A percentile compares a stretch with the other conserved stretches of the same genome.
Evolutionary conservation across 78 protist genomes (phyloP).

Genomic region (Neovahlkampfia damariscottae): DNA sequence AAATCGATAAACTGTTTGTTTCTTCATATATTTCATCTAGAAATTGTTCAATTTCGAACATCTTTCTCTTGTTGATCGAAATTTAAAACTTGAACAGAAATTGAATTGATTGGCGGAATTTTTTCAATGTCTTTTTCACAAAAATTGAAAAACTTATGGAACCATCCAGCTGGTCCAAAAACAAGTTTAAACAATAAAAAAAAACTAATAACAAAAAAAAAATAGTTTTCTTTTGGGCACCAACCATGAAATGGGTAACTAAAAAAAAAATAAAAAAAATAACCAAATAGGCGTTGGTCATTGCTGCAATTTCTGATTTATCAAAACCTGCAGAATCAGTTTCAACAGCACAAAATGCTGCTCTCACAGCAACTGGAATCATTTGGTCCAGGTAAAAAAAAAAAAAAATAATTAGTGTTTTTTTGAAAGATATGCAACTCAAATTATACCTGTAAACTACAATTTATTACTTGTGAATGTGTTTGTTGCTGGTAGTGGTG

Average conservation of each 20-base stretch:
- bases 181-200: no score
- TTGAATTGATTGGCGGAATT: no score
- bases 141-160: background rate
- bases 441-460: background rate
- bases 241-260: background rate
- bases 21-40: no score
- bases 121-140: no score
- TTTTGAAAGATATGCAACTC: slow-evolving; percentile 4
- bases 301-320: background rate
- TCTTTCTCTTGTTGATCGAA: no score
- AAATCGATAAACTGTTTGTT: no score
- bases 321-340: background rate
- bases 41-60: no score
- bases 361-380: background rate
- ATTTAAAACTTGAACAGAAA: no score
- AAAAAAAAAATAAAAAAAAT: no score
- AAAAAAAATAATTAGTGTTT: no score
- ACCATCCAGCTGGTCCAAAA: background rate
- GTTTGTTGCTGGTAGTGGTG: background rate
- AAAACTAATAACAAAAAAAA: no score
- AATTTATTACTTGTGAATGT: background rate
- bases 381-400: no score
- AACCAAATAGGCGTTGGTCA: background rate
- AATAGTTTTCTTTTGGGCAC: slow-evolving; percentile 1
- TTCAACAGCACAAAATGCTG: background rate